Evolutionary conservation across 768 basidiomycete species (phyloP), one percentile per base, ranked within the genome.

Genomic region (Lactarius hatsudake): DNA sequence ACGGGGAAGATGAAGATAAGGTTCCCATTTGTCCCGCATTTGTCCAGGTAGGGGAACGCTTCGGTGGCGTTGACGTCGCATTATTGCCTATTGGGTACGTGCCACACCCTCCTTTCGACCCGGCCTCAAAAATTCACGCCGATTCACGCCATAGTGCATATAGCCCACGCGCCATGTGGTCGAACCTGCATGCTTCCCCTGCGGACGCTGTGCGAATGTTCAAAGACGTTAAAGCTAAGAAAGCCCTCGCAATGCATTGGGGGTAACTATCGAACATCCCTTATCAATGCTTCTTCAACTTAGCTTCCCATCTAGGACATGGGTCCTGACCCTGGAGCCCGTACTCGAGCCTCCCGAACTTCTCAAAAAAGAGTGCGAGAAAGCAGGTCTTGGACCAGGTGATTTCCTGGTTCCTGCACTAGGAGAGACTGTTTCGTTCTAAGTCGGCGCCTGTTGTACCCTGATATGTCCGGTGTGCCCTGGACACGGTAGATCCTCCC

Each of bases 201-300:
- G 81, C 84, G 58, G 90, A 91, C 72, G 84, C 87, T 42, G 89
- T 91, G 5, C 76, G 81, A 28, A 78, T 91, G 1, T 90, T 88
- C 80, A 77, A 82, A 69, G 89, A 91, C 72, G 77, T 88, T 48
- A 78, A 78, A 56, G 84, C 87, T 42, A 81, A 83, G 75, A 81
- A 79, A 65, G 88, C 86, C 0, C 71, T 90, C 8, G 88, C 83
- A 0, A 89, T 90, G 82, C 89, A 89, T 74, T 90, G 87, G 87
- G 87, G 85, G 84, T 86, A 71, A 42, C 80, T 74, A 30, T 61
- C 42, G 38, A 60, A 13, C 13, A 54, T 28, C 23, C 18, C 28
- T 54, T 51, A 30, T 53, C 40, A 38, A 28, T 56, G 51, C 23
- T 43, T 43, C 60, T 54, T 8, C 28, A 18, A 63, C 36, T 58